Evolutionary conservation across 1,139 yeast genomes (phyloP), one percentile per base, ranked within the genome.

Genomic region (Suhomyces wounanorum): DNA sequence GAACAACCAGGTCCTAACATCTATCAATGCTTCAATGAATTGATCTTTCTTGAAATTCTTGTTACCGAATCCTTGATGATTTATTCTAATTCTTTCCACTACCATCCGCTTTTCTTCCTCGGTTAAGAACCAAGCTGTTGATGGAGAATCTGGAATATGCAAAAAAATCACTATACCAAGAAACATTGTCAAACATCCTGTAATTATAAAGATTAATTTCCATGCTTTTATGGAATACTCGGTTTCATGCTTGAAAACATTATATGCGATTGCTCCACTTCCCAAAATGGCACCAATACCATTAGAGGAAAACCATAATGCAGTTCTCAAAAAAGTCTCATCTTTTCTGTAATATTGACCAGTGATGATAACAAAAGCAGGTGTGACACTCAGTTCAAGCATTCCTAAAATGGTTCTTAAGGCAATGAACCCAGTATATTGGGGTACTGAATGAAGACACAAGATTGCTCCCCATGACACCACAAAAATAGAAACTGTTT

Each of bases 21-120:
- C 83, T 1, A 58, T 58, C 63, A 83, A 73, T 2, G 88, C 84
- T 59, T 84, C 83, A 17, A 63, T 64, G 40, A 83, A 69, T 61
- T 85, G 91, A 45, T 79, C 65, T 62, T 63, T 68, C 57, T 85
- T 84, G 65, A 82, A 75, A 41, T 72, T 70, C 52, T 71, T 75
- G 57, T 79, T 79, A 46, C 86, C 86, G 53, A 82, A 80, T 14
- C 87, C 86, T 59, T 84, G 80, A 45, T 72, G 69, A 55, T 77
- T 77, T 1, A 56, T 57, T 60, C 78, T 66, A 33, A 69, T 63
- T 55, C 75, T 58, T 50, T 73, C 70, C 35, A 68, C 66, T 7
- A 68, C 73, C 31, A 67, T 53, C 14, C 58, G 52, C 49, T 78
- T 79, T 55, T 85, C 89, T 35, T 73, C 69, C 9, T 65, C 66